Percentiles rank a stretch among this genome's conserved stretches.
Evolutionary conservation across 1,284 basidiomycete species (phyloP).

Genomic region (Ceratobasidium sp.): DNA sequence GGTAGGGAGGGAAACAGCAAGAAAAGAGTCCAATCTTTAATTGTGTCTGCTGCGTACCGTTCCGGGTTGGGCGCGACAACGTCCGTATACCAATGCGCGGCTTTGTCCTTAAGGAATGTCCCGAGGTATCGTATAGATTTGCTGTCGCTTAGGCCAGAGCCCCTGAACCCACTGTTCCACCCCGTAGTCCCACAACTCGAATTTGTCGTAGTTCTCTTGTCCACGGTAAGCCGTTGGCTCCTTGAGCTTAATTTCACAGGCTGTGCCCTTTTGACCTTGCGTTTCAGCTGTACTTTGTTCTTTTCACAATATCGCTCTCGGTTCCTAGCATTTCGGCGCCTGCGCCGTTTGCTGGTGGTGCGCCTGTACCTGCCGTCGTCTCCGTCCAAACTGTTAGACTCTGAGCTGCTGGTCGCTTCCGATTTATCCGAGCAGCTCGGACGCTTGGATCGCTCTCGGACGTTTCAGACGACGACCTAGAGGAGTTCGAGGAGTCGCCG

Average conservation of each 20-base stretch:
- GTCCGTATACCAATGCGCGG: slow-evolving; percentile 27
- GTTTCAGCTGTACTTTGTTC: background rate
- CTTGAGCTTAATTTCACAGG: background rate
- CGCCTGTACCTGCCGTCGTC: background rate
- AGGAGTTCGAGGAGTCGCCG: background rate
- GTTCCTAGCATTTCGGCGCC: background rate
- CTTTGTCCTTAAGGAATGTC: slow-evolving; percentile 36
- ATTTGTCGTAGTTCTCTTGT: slow-evolving; percentile 12
- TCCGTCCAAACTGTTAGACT: background rate
- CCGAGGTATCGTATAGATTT: slow-evolving; percentile 16
- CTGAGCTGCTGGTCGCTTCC: background rate
- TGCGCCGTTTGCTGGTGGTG: no score
- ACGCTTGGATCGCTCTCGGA: background rate
- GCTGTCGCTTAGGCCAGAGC: background rate
- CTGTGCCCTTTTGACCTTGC: background rate
- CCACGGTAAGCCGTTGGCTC: slow-evolving; percentile 26
- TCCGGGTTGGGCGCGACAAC: slow-evolving; percentile 21
- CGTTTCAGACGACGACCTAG: no score
- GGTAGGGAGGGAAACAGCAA: slow-evolving; percentile 63
- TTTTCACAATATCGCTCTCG: background rate
- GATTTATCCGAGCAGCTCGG: background rate
- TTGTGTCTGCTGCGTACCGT: background rate
- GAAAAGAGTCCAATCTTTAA: slow-evolving; percentile 56
- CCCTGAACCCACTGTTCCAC: slow-evolving; percentile 23
- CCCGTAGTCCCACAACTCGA: slow-evolving; percentile 41